These are phyloP conservation scores for Umbelopsis sp. DNA, from an alignment of 192 early-diverging fungal genomes.

Conservation along the genomic window DNA sequence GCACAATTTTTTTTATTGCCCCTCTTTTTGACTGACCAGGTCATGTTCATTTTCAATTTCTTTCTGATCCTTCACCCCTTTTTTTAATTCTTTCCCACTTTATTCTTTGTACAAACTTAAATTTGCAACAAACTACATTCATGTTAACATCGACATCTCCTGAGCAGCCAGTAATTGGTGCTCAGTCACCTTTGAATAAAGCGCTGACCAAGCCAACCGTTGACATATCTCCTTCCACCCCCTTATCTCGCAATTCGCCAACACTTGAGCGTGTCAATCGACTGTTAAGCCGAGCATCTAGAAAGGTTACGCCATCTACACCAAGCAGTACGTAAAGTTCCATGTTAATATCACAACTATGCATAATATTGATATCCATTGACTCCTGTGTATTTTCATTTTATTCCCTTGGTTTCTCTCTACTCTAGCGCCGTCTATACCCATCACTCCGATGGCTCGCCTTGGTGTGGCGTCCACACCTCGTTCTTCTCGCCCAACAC, in stretches of 20 bases:
- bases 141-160: slow-evolving; percentile 13
- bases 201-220: slow-evolving; percentile 4
- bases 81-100: not conserved
- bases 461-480: slow-evolving; percentile 13
- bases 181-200: slow-evolving; percentile 16
- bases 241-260: slow-evolving; percentile 18
- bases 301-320: slow-evolving; percentile 15
- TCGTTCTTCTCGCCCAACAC: slow-evolving; percentile 14
- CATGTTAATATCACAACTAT: not conserved
- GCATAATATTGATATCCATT: not conserved
- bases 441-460: slow-evolving; percentile 21
- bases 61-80: no score
- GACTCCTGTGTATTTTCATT: not conserved
- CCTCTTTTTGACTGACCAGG: no score
- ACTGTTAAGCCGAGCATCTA: slow-evolving; percentile 4
- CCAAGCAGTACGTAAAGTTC: not conserved
- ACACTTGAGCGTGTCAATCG: slow-evolving; percentile 1
- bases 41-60: no score
- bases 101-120: slow-evolving; percentile 3
- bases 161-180: slow-evolving; percentile 9
- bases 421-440: slow-evolving; percentile 1
- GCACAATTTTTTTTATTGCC: no score
- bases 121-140: not conserved
- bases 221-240: slow-evolving; percentile 17
- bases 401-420: not conserved